Base-by-base conservation (phyloP, 805 yeast species). In the Candida golubevii region DNA sequence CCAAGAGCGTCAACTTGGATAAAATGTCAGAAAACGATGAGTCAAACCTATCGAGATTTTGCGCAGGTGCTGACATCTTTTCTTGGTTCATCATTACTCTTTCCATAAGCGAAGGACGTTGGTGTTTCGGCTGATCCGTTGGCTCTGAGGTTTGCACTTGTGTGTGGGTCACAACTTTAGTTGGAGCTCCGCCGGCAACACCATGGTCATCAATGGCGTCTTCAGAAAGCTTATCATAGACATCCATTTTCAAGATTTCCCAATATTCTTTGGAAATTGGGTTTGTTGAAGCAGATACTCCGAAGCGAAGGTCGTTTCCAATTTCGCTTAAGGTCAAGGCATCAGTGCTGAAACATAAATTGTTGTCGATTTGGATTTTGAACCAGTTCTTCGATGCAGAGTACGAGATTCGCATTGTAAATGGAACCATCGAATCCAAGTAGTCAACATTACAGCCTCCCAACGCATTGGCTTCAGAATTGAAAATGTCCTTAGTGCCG, bases 281-380 rank as follows among this genome's bases (percentile, higher is more conserved):
- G 14, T 56, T 56, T 6, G 47, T 46, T 1, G 57, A 52, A 1
- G 83, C 85, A 30, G 82, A 66, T 6, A 78, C 63, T 46, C 88
- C 88, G 38, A 84, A 46, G 38, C 63, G 70, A 47, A 75, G 69
- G 30, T 67, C 63, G 10, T 65, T 52, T 1, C 58, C 50, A 15
- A 50, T 45, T 6, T 60, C 48, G 29, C 78, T 78, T 14, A 85
- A 57, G 31, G 62, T 57, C 32, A 85, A 66, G 43, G 77, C 62
- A 46, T 78, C 75, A 0, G 89, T 81, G 60, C 80, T 80, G 62
- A 85, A 78, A 57, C 89, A 81, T 45, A 85, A 69, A 53, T 75
- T 79, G 60, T 85, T 85, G 61, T 85, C 88, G 39, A 83, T 66
- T 49, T 85, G 88, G n/a, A 85, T 72, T 51, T 83, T 82, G 50